Evolutionary conservation across 345 rosid genomes (phyloP).

Genomic region (Gossypium ekmanianum): DNA sequence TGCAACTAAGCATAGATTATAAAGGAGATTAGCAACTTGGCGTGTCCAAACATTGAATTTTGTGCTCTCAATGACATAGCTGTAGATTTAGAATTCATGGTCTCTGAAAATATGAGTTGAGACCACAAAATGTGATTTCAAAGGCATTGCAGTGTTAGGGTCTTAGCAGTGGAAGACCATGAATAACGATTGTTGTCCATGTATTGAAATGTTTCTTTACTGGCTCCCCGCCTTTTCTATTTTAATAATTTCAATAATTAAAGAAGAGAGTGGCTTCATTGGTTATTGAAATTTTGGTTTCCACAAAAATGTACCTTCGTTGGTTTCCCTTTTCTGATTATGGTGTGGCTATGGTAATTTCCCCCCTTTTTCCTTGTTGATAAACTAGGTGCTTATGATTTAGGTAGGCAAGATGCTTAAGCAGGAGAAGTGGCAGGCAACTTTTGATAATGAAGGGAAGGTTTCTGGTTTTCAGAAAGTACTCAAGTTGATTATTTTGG

Average conservation of each 20-base stretch:
- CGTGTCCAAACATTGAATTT: neutral
- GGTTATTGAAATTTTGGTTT: neutral
- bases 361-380: neutral
- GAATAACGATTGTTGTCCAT: neutral
- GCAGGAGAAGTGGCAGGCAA: slow-evolving; percentile 80
- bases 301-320: neutral
- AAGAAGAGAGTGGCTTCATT: neutral
- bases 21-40: neutral
- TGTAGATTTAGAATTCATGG: neutral
- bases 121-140: neutral
- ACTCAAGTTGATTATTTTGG: slow-evolving; percentile 65
- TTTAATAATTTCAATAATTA: neutral
- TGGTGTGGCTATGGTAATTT: neutral
- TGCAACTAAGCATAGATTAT: neutral
- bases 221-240: neutral
- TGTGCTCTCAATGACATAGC: neutral
- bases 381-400: neutral
- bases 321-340: neutral
- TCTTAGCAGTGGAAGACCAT: neutral
- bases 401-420: slow-evolving; percentile 83
- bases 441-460: slow-evolving; percentile 77
- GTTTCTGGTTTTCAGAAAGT: slow-evolving; percentile 71
- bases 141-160: neutral
- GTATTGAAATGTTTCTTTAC: neutral
- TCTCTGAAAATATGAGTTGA: neutral